Percentiles rank a stretch among this genome's conserved stretches.
phyloP scores from a whole-genome alignment of 192 early-diverging fungal species.

The Coemansia sp. region DNA sequence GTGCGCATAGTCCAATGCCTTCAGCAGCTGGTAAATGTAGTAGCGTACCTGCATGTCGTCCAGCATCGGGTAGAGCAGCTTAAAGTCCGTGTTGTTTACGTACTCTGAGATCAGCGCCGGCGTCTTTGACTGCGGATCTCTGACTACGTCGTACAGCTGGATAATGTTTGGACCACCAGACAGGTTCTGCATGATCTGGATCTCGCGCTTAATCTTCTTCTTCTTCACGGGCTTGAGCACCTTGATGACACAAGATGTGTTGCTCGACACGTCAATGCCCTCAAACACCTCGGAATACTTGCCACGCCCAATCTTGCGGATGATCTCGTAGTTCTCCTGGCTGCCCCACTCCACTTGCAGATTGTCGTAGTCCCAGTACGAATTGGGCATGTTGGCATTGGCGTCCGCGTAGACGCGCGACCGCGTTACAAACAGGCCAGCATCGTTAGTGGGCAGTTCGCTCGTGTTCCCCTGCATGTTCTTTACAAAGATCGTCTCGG shows the following conservation, averaged over 20 bases:
- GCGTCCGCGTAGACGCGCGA: conserved; percentile 91
- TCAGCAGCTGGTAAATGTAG: conserved; percentile 96
- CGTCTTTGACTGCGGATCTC: conserved; percentile 95
- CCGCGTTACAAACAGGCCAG: conserved; percentile 49
- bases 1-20: conserved; percentile 97
- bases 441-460: conserved; percentile 27
- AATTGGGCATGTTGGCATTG: conserved; percentile 73
- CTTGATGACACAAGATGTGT: conserved; percentile 94
- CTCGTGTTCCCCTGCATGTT: conserved; percentile 38
- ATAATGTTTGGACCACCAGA: conserved; percentile 93
- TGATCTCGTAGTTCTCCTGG: conserved; percentile 97
- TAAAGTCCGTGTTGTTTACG: conserved; percentile 98
- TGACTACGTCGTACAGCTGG: conserved; percentile 87
- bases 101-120: conserved; percentile 96
- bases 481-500: neutral
- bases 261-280: conserved; percentile 88
- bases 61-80: conserved; percentile 91
- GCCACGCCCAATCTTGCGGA: conserved; percentile 96
- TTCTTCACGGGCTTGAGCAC: conserved; percentile 99
- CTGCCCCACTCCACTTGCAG: conserved; percentile 86
- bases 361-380: conserved; percentile 99
- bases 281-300: conserved; percentile 99
- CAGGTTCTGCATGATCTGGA: conserved; percentile 98
- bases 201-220: conserved; percentile 99
- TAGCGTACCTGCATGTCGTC: conserved; percentile 93